phyloP scores from a whole-genome alignment of 2,329 filamentous ascomycete species.

The Colletotrichum cordylinicola region DNA sequence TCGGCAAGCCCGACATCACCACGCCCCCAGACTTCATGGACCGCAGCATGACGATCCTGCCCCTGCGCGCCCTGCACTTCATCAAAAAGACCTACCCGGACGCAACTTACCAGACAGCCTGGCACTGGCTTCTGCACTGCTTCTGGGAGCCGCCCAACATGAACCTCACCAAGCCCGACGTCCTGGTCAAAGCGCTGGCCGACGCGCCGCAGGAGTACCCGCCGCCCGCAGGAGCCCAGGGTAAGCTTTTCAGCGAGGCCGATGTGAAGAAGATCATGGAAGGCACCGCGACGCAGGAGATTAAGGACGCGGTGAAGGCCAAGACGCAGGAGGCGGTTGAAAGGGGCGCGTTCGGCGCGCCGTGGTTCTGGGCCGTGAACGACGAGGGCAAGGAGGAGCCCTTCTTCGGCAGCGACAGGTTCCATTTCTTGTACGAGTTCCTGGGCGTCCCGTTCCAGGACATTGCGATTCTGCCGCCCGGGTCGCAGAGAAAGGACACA shows the following conservation, averaged over 20 bases:
- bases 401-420: conserved; percentile 82
- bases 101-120: conserved; percentile 55
- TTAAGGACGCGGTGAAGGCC: conserved; percentile 52
- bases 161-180: conserved; percentile 64
- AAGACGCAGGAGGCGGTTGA: conserved; percentile 68
- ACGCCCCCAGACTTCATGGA: conserved; percentile 50
- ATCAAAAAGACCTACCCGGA: conserved; percentile 64
- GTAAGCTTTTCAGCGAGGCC: conserved; percentile 50
- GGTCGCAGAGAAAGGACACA: neutral
- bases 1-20: conserved; percentile 40
- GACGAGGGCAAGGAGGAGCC: conserved; percentile 63
- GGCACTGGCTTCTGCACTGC: conserved; percentile 60
- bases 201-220: conserved; percentile 28
- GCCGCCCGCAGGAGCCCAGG: conserved; percentile 11
- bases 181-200: conserved; percentile 47
- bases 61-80: conserved; percentile 70
- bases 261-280: conserved; percentile 63
- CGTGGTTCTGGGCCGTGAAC: conserved; percentile 76
- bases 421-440: conserved; percentile 72
- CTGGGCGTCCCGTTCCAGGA: conserved; percentile 66
- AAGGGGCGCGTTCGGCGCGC: conserved; percentile 75
- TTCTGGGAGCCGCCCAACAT: conserved; percentile 68
- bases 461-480: conserved; percentile 44
- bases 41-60: conserved; percentile 51
- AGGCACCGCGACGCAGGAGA: conserved; percentile 52